These are phyloP conservation scores for Vigna radiata DNA, from an alignment of 306 rosid genomes.

Conservation along the genomic window DNA sequence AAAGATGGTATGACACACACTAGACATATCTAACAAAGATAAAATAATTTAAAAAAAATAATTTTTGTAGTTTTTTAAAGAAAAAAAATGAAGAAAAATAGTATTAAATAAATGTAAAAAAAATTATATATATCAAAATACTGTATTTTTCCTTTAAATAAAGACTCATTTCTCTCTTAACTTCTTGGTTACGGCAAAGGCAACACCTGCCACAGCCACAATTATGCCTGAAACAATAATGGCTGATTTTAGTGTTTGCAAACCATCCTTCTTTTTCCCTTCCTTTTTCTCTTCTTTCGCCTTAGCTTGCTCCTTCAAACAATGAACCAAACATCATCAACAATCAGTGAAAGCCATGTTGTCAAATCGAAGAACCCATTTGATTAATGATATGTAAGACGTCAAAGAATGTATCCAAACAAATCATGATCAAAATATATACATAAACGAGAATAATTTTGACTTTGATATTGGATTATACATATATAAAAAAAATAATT, in stretches of 20 bases:
- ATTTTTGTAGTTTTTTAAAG: too few species aligned
- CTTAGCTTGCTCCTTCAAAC: slow-evolving; percentile 49
- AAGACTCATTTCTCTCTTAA: slow-evolving; percentile 53
- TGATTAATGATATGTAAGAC: too few species aligned
- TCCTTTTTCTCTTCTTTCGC: slow-evolving; percentile 37
- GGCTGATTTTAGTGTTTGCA: slow-evolving; percentile 53
- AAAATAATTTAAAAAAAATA: too few species aligned
- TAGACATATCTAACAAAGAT: too few species aligned
- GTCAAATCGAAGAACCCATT: too few species aligned
- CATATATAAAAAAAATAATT: neutral
- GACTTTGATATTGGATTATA: too few species aligned
- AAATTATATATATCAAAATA: too few species aligned
- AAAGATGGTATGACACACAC: too few species aligned
- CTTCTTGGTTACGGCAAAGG: slow-evolving; percentile 60
- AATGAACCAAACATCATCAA: neutral
- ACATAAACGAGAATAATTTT: neutral
- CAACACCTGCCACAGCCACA: slow-evolving; percentile 60
- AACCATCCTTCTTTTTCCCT: slow-evolving; percentile 34
- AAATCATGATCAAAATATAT: neutral
- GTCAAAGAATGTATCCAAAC: too few species aligned
- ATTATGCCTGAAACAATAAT: slow-evolving; percentile 57
- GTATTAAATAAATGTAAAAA: neutral
- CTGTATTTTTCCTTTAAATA: too few species aligned
- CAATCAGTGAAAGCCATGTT: neutral
- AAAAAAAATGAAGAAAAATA: too few species aligned